Evolutionary conservation across 768 basidiomycete genomes (phyloP), one percentile per base, ranked within the genome.

Genomic region (Hericium rajendrae): DNA sequence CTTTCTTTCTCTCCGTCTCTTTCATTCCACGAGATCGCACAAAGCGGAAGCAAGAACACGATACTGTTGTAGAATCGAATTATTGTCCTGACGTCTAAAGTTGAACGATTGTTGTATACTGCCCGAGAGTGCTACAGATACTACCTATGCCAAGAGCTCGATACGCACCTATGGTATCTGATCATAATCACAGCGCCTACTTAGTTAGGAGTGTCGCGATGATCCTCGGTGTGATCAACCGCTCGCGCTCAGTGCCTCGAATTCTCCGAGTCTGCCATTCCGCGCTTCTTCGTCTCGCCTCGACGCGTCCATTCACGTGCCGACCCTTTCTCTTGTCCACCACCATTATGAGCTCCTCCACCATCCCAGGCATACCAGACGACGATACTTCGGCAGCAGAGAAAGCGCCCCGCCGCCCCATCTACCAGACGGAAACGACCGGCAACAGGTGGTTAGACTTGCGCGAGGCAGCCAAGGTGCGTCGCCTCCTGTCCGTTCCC

Each of bases 401-500:
- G n/a, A 20, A n/a, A 9, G 43, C n/a, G n/a, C 13, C 53, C 13
- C 53, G 53, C 15, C 24, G 62, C 12, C 62, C 62, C 32, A 57
- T 62, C 28, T 71, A 66, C 54, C 66, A 69, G 50, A 66, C 61
- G 0, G 68, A 72, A 57, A 72, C 71, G 3, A 71, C 72, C 28
- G 72, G 72, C 8, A 66, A 62, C 56, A 64, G 57, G 51, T 70
- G 69, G 68, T 56, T 61, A 8, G 72, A 73, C 60, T 46, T 72
- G 20, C 66, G 66, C 46, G 70, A 70, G 54, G 72, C 72, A 15
- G 55, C 68, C 18, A 71, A 69, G 68, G 72, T 73, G 62, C 57
- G 57, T 22, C 15, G 26, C 10, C 2, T 12, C 28, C 8, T 38
- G 18, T 38, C 48, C 53, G 56, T 40, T 52, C 40, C 24, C 12